phyloP scores from a whole-genome alignment of 495 filamentous ascomycete species.

The Aspergillus cristatus region DNA sequence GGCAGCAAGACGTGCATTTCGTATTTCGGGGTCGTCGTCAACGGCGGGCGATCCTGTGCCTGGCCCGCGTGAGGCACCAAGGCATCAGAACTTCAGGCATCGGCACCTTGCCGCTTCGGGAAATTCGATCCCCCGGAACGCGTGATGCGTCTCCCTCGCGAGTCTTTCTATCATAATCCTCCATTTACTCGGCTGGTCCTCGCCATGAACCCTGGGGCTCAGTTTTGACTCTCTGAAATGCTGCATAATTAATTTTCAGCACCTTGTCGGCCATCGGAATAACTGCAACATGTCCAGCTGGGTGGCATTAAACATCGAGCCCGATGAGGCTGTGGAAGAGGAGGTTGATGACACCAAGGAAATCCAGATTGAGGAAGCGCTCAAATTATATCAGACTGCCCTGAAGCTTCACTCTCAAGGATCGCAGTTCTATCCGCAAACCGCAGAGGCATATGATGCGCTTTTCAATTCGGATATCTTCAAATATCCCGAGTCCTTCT shows the following conservation, averaged over 20 bases:
- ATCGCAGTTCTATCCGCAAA: conserved; percentile 61
- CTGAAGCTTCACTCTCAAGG: conserved; percentile 89
- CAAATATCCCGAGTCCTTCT: conserved; percentile 72
- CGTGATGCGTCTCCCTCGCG: conserved; percentile 20
- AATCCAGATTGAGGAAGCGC: conserved; percentile 91
- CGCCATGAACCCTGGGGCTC: too few relatives aligned
- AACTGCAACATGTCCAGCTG: conserved; percentile 45
- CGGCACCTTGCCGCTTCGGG: conserved; percentile 23
- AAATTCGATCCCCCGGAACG: conserved; percentile 13
- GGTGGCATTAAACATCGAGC: conserved; percentile 82
- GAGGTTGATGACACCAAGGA: conserved; percentile 93
- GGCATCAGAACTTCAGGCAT: conserved; percentile 16
- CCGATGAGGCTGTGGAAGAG: conserved; percentile 79
- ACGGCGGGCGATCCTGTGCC: conserved; percentile 7
- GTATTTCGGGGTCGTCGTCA: conserved; percentile 10
- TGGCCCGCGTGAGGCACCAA: conserved; percentile 13
- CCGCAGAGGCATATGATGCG: conserved; percentile 70
- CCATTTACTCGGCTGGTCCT: too few relatives aligned
- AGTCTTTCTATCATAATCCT: conserved; percentile 2
- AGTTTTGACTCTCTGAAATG: conserved; percentile 18
- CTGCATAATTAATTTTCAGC: not conserved
- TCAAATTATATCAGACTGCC: conserved; percentile 90
- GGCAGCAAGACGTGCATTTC: conserved; percentile 6
- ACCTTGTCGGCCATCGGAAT: conserved; percentile 10
- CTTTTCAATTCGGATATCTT: conserved; percentile 93